Percentiles rank a stretch among this genome's conserved stretches.
Evolutionary conservation across 768 basidiomycete species (phyloP).

Genomic region (Rhizopogon salebrosus): DNA sequence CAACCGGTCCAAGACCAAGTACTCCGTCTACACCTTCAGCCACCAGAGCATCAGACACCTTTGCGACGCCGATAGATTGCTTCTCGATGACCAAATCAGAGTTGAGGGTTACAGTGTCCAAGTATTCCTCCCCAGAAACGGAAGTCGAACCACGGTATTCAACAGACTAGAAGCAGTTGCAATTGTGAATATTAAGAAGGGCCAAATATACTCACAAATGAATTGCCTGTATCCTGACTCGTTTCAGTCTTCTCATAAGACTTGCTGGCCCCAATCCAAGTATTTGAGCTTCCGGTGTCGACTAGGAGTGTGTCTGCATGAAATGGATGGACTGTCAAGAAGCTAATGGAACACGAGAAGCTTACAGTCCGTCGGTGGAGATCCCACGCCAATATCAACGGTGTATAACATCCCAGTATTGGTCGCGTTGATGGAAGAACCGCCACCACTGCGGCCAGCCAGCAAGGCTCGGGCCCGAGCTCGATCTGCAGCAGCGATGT

Average conservation of each 20-base stretch:
- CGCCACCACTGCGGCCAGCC: neutral
- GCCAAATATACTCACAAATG: neutral
- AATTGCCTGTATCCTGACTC: constrained; percentile 2
- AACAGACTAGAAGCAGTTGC: constrained; percentile 1
- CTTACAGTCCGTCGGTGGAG: constrained; percentile 7
- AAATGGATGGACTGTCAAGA: neutral
- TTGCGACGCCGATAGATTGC: constrained; percentile 32
- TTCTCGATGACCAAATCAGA: constrained; percentile 9
- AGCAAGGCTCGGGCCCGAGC: neutral
- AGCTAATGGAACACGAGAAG: neutral
- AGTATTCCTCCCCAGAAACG: constrained; percentile 11
- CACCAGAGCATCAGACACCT: neutral
- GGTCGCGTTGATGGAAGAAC: constrained; percentile 10
- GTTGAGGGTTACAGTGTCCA: constrained; percentile 9
- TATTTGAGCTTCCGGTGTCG: constrained; percentile 19
- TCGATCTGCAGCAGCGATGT: constrained; percentile 3
- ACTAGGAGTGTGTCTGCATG: too few species aligned
- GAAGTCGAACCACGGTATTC: constrained; percentile 7
- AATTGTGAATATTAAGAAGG: neutral
- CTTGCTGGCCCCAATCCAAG: constrained; percentile 14
- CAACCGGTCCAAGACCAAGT: too few species aligned
- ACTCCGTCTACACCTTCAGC: too few species aligned
- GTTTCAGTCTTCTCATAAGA: neutral
- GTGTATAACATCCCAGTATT: constrained; percentile 9
- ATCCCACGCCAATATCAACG: constrained; percentile 9